Evolutionary conservation across 768 basidiomycete species (phyloP).

Genomic region (Termitomyces titanicus): DNA sequence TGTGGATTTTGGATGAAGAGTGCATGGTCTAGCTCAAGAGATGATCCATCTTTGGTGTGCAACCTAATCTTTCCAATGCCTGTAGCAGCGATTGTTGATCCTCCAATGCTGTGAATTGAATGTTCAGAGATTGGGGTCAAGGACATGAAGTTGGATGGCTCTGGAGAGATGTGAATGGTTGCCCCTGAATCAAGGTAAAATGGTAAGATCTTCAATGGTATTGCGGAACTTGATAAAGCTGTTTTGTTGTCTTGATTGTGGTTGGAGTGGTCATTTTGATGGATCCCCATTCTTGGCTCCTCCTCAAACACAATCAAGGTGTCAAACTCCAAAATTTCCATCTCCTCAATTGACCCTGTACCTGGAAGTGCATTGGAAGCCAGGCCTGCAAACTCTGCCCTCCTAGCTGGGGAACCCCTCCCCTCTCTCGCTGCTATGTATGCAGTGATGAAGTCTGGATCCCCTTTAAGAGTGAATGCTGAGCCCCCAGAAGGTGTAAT

Average conservation of each 20-base stretch:
- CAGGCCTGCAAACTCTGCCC: too few species aligned
- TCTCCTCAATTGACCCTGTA: too few species aligned
- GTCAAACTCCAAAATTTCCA: too few species aligned
- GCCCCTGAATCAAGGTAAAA: not conserved
- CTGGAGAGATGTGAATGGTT: too few species aligned
- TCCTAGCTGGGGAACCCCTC: too few species aligned
- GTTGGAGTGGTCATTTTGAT: too few species aligned
- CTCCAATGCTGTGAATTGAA: not conserved
- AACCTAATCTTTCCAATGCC: not conserved
- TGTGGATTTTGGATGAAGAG: not conserved
- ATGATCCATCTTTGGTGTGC: not conserved
- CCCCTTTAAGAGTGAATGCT: not conserved
- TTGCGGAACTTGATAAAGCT: too few species aligned
- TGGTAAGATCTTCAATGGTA: not conserved
- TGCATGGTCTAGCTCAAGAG: not conserved
- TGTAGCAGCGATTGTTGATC: not conserved
- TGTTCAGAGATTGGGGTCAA: not conserved
- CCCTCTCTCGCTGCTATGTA: not conserved
- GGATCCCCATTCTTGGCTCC: too few species aligned
- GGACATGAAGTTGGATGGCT: not conserved
- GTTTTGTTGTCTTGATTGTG: too few species aligned
- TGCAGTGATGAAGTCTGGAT: not conserved
- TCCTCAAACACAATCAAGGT: too few species aligned
- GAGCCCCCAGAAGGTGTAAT: not conserved
- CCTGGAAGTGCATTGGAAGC: too few species aligned